phyloP scores from a whole-genome alignment of 129 eudicot species.

The sunflower (Helianthus annuus) region HanXRQr2.0-SUNRISE NC_035449.2:177680217-177680716 shows the following conservation, averaged over 20 bases:
- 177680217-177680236: too few species aligned
- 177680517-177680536: constrained; percentile 44
- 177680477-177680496: constrained; percentile 9
- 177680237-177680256: constrained; percentile 8
- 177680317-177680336: neutral
- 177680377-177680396: too few species aligned
- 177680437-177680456: neutral
- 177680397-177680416: too few species aligned
- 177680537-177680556: constrained; percentile 54
- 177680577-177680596: constrained; percentile 57
- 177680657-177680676: constrained; percentile 50
- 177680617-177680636: constrained; percentile 52
- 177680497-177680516: constrained; percentile 37
- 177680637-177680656: constrained; percentile 52
- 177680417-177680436: constrained; percentile 39
- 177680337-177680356: neutral
- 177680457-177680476: neutral
- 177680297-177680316: constrained; percentile 15
- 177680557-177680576: constrained; percentile 62
- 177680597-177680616: constrained; percentile 44
- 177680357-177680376: neutral
- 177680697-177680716: constrained; percentile 45
- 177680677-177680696: constrained; percentile 60
- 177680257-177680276: too few species aligned
- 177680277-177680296: constrained; percentile 47